These are phyloP conservation scores for Cladosporium halotolerans DNA, from an alignment of 2,329 filamentous ascomycete species.

Conservation along the genomic window DNA sequence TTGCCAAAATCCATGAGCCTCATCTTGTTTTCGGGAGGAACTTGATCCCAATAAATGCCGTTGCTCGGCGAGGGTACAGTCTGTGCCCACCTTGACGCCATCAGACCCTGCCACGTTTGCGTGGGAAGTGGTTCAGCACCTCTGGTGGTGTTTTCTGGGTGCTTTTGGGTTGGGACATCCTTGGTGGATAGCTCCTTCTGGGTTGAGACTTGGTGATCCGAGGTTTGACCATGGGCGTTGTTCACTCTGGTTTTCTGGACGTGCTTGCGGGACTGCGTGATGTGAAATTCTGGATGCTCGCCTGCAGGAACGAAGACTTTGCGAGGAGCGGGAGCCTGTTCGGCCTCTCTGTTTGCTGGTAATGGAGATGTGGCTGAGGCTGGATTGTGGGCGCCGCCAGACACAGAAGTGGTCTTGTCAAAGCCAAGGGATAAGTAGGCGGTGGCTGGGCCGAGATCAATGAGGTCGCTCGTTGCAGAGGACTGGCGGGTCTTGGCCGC, in stretches of 20 bases:
- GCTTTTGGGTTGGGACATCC: too few relatives aligned
- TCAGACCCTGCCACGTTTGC: too few relatives aligned
- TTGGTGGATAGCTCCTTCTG: too few relatives aligned
- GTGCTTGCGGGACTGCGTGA: slow-evolving; percentile 19
- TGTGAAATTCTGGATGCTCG: slow-evolving; percentile 23
- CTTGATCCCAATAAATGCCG: too few relatives aligned
- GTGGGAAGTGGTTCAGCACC: too few relatives aligned
- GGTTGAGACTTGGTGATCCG: too few relatives aligned
- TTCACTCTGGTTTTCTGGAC: neutral
- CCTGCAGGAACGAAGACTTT: slow-evolving; percentile 27
- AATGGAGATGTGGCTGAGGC: neutral
- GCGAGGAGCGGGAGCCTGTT: slow-evolving; percentile 8
- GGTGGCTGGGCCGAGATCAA: slow-evolving; percentile 2
- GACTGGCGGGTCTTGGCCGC: neutral
- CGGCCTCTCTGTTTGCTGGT: neutral
- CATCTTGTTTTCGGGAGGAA: too few relatives aligned
- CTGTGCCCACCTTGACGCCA: too few relatives aligned
- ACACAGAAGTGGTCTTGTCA: neutral
- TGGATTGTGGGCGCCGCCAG: neutral
- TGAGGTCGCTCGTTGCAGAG: neutral
- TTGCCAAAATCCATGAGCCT: too few relatives aligned
- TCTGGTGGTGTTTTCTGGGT: too few relatives aligned
- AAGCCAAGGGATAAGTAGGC: neutral
- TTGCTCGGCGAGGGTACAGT: too few relatives aligned
- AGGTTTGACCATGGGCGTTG: too few relatives aligned